Base-by-base conservation (phyloP, 2,329 filamentous ascomycete species). In the Phyllosticta citribraziliensis region DNA sequence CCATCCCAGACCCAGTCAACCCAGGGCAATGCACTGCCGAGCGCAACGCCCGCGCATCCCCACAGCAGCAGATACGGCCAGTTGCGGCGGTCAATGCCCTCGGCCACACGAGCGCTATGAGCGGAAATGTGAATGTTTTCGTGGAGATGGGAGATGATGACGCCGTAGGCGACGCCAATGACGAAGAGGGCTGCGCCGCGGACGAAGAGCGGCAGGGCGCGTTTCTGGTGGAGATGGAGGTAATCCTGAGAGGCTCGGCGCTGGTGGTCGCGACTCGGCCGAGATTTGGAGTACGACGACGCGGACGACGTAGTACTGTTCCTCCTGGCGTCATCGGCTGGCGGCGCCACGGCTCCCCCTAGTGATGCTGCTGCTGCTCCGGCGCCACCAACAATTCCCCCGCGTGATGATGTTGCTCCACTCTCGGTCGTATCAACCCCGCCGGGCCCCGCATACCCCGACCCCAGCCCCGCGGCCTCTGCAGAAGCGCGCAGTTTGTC, bases 21-120 rank as follows among this genome's bases (percentile, higher is more conserved):
- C 83, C 87, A 93, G 1, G 94, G 94, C 62, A 97, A 76, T 57
- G 95, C 74, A 62, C 85, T 87, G 5, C 94, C 94, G 24, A 97
- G 76, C 0, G 82, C 79, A 4, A 96, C 84, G 17, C 91, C 92
- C 0, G 87, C 86, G 10, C 87, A 67, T 1, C 91, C 94, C 93
- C 94, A 99, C 64, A 89, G 87, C 0, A 80, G 76, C 60, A 96
- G 77, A 71, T 96, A 96, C 52, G 78, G 75, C 83, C 85, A 87
- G 70, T 73, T 77, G 65, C 77, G 75, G 27, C 79, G 76, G 63
- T 84, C 76, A 33, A 85, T 74, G 40, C 78, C 78, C 60, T 81
- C 80, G 9, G 27, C 27, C 55, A 88, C 77, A 60, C 84, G 80
- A 35, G 90, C 81, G 0, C 85, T 22, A 3, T 22, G 22, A 3